These are phyloP conservation scores for Huntiella bhutanensis DNA, from an alignment of 2,329 filamentous ascomycete species.

Conservation along the genomic window DNA sequence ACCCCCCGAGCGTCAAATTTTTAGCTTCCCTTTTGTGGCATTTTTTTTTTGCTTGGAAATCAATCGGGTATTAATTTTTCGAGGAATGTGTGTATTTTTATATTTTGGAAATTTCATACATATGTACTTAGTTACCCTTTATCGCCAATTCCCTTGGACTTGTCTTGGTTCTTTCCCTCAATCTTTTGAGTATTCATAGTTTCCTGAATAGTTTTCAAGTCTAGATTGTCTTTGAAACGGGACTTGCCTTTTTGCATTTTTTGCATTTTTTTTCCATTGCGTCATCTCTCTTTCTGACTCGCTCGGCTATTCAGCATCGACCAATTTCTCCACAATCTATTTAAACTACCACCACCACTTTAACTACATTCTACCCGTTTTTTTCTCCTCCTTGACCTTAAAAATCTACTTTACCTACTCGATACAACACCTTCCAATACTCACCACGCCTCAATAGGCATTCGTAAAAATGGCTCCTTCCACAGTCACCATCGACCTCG, in stretches of 20 bases:
- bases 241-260: not conserved
- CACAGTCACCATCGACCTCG: slow-evolving; percentile 34
- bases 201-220: too few relatives aligned
- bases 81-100: too few relatives aligned
- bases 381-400: not conserved
- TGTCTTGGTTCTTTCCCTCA: not conserved
- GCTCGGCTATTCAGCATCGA: not conserved
- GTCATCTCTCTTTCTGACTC: not conserved
- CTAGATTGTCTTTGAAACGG: too few relatives aligned
- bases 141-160: not conserved
- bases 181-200: too few relatives aligned
- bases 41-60: not conserved
- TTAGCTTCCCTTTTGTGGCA: not conserved
- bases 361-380: not conserved
- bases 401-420: not conserved
- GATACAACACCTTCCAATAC: not conserved
- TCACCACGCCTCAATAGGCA: not conserved
- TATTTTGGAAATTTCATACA: too few relatives aligned
- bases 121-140: too few relatives aligned
- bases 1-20: not conserved
- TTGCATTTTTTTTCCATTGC: not conserved
- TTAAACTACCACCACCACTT: not conserved
- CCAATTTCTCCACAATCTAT: not conserved
- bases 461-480: slow-evolving; percentile 25
- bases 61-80: too few relatives aligned